phyloP scores from a whole-genome alignment of 345 rosid genomes.

The Arabidopsis thaliana region TAIR10.1 NC_003074.8:22741501-22742000 shows the following conservation, averaged over 20 bases:
- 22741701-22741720: conserved; percentile 50
- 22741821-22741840: conserved; percentile 92
- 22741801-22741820: conserved; percentile 94
- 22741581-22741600: conserved; percentile 45
- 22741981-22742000: conserved; percentile 80
- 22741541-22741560: conserved; percentile 25
- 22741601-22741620: not conserved
- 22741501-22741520: not conserved
- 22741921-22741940: conserved; percentile 87
- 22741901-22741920: conserved; percentile 72
- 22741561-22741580: conserved; percentile 23
- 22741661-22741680: not conserved
- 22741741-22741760: conserved; percentile 79
- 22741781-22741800: conserved; percentile 74
- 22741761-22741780: conserved; percentile 83
- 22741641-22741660: conserved; percentile 16
- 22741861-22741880: conserved; percentile 87
- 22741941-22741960: conserved; percentile 52
- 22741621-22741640: conserved; percentile 37
- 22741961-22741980: conserved; percentile 55
- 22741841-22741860: conserved; percentile 81
- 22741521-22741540: conserved; percentile 37
- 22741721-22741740: conserved; percentile 57
- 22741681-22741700: not conserved
- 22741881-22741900: conserved; percentile 80